Percentiles rank a stretch among this genome's conserved stretches.
phyloP scores from a whole-genome alignment of 2,329 filamentous ascomycete species.

The Cyphellophora europaea region DNA sequence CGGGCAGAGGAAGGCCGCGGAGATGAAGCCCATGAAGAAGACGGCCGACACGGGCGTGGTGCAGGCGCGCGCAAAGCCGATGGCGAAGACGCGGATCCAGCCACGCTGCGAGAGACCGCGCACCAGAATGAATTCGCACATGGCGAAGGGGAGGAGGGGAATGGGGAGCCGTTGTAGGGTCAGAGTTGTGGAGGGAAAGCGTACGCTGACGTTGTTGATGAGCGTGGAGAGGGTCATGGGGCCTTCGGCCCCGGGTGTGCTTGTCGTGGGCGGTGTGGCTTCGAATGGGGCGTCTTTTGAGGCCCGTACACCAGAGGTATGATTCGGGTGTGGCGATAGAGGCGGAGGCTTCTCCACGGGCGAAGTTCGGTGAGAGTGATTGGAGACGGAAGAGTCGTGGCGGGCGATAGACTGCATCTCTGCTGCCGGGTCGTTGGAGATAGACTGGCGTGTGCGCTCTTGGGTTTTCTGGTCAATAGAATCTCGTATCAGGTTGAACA shows the following conservation, averaged over 20 bases:
- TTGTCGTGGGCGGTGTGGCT: neutral
- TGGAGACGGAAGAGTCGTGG: neutral
- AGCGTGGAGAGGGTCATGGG: slow-evolving; percentile 8
- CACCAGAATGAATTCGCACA: slow-evolving; percentile 20
- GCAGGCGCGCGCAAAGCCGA: slow-evolving; percentile 16
- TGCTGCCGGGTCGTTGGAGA: slow-evolving; percentile 8
- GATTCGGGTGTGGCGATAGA: neutral
- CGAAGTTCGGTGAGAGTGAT: neutral
- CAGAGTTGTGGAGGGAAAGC: slow-evolving; percentile 14
- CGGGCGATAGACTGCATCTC: slow-evolving; percentile 6
- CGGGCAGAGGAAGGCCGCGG: slow-evolving; percentile 17
- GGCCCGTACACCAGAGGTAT: too few relatives aligned
- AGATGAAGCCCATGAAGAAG: slow-evolving; percentile 19
- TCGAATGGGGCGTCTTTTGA: neutral
- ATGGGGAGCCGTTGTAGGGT: slow-evolving; percentile 15
- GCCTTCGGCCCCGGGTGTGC: neutral
- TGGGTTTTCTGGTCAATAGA: slow-evolving; percentile 8
- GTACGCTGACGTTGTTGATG: slow-evolving; percentile 6
- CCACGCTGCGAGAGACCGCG: slow-evolving; percentile 17
- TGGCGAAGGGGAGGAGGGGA: slow-evolving; percentile 18
- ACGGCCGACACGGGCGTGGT: slow-evolving; percentile 13
- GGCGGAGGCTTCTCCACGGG: neutral
- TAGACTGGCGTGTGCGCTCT: neutral
- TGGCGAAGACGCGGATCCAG: slow-evolving; percentile 18
- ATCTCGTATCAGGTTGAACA: slow-evolving; percentile 16